phyloP scores from a whole-genome alignment of 1,139 yeast species.

The Candida pseudoviswanathii region DNA sequence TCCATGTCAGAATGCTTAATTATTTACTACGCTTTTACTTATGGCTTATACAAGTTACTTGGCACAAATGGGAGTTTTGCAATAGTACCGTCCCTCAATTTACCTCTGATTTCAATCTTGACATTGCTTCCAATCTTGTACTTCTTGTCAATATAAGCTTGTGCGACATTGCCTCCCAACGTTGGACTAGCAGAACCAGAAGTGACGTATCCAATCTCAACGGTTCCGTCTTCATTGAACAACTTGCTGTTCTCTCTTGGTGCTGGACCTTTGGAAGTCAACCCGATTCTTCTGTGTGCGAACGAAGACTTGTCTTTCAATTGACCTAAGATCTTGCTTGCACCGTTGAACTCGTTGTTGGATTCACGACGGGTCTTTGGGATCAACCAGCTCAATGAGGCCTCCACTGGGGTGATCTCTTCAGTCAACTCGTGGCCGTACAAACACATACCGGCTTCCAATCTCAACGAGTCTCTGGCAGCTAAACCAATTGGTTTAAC shows the following conservation, averaged over 20 bases:
- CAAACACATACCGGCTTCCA: conserved; percentile 98
- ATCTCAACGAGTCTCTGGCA: conserved; percentile 90
- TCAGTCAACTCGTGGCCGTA: conserved; percentile 91
- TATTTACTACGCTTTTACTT: no score
- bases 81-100: conserved; percentile 71
- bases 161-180: conserved; percentile 85
- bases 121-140: conserved; percentile 77
- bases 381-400: conserved; percentile 85
- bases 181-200: conserved; percentile 94
- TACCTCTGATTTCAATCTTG: conserved; percentile 80
- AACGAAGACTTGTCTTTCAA: conserved; percentile 62
- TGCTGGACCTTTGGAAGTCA: conserved; percentile 79
- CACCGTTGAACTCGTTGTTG: conserved; percentile 72
- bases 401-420: conserved; percentile 83
- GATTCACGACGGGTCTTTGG: conserved; percentile 72
- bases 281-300: conserved; percentile 73
- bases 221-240: conserved; percentile 49
- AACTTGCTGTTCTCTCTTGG: conserved; percentile 85
- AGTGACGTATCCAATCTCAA: conserved; percentile 72
- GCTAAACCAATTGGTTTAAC: conserved; percentile 92
- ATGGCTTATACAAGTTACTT: conserved; percentile 18
- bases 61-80: conserved; percentile 84
- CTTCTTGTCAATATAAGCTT: conserved; percentile 82
- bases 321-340: conserved; percentile 67
- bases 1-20: no score